These are phyloP conservation scores for Corymbia maculata DNA, from an alignment of 345 rosid species.

Conservation along the genomic window DNA sequence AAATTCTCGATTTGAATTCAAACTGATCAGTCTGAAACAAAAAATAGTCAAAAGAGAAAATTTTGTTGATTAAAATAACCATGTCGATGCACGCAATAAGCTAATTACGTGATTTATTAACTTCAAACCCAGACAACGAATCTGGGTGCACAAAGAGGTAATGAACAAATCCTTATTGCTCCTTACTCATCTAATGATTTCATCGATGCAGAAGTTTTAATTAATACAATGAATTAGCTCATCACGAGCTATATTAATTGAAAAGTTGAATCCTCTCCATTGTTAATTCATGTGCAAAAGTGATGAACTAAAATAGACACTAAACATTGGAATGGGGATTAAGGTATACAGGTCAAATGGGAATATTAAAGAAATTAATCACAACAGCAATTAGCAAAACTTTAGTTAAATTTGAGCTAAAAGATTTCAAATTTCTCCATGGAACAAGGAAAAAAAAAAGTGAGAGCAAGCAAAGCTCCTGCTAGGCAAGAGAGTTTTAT, in stretches of 20 bases:
- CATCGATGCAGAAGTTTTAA: not conserved
- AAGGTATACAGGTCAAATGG: not conserved
- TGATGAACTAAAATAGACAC: not conserved
- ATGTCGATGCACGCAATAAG: not conserved
- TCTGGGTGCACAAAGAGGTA: not conserved
- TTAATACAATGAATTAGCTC: not conserved
- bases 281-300: not conserved
- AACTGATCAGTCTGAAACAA: not conserved
- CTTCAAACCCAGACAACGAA: not conserved
- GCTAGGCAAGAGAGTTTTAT: not conserved
- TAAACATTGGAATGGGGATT: not conserved
- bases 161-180: not conserved
- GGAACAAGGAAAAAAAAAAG: not conserved
- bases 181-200: not conserved
- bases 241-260: not conserved
- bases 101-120: not conserved
- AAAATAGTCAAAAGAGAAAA: not conserved
- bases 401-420: not conserved
- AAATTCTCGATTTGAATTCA: not conserved
- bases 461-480: not conserved
- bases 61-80: not conserved
- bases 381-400: not conserved
- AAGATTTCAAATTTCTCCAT: not conserved
- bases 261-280: not conserved
- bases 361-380: not conserved